Conservation (phyloP, 1,139 yeast species). For the Nakaseomyces delphensis region DNA sequence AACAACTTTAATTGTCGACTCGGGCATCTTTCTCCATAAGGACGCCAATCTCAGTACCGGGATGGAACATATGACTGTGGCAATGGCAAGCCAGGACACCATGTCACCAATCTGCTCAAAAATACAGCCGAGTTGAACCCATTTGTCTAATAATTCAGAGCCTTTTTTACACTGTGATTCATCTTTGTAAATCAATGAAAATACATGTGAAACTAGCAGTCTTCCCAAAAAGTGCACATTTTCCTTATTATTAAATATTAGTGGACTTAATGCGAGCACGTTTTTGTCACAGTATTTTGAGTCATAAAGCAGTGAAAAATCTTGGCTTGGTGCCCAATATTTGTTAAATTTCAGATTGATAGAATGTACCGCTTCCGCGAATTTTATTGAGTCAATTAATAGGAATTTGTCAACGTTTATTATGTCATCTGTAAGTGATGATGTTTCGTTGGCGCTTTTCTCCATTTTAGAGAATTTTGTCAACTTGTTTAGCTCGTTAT, state of each 20-base stretch:
- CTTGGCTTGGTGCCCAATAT: conserved; percentile 69
- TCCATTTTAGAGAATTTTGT: conserved; percentile 18
- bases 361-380: conserved; percentile 49
- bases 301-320: conserved; percentile 47
- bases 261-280: conserved; percentile 35
- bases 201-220: conserved; percentile 61
- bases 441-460: conserved; percentile 1
- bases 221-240: conserved; percentile 74
- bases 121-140: conserved; percentile 79
- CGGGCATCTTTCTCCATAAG: conserved; percentile 70
- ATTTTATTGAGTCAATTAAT: conserved; percentile 39
- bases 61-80: conserved; percentile 72
- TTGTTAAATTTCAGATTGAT: conserved; percentile 50
- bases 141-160: conserved; percentile 63
- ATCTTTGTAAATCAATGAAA: conserved; percentile 30
- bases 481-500: conserved; percentile 36
- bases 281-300: conserved; percentile 36
- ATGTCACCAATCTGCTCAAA: conserved; percentile 81
- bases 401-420: conserved; percentile 35
- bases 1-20: conserved; percentile 51
- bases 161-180: conserved; percentile 27
- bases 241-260: conserved; percentile 56
- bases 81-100: conserved; percentile 92
- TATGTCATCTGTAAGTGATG: conserved; percentile 11
- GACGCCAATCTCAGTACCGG: conserved; percentile 67